Base-by-base conservation (phyloP, 1,139 yeast species). In the Yamadazyma dendronema region DNA sequence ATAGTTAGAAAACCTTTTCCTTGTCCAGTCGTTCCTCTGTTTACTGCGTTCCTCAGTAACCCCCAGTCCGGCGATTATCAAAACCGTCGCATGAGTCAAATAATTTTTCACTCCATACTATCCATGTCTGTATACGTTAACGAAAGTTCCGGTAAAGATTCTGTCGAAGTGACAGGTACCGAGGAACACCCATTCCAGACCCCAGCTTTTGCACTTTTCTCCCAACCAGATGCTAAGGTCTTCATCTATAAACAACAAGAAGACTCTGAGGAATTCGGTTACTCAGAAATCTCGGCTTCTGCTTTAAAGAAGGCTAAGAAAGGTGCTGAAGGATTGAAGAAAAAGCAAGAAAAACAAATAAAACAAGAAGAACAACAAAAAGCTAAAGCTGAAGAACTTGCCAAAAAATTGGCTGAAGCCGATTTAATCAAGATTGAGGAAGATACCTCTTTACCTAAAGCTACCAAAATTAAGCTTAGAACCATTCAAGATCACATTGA, bases 251-350 rank as follows among this genome's bases (percentile, higher is more conserved):
- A 87, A 61, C 79, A 77, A 45, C 69, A 67, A 25, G 84, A 77
- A 38, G 89, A 79, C 21, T 52, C 66, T 10, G 74, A 69, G 41
- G 75, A 72, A 43, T 74, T 60, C 40, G 81, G 62, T 27, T 94
- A 78, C 60, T 76, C 70, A 48, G 92, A 84, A 53, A 89, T 94
- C 54, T 74, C 92, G n/a, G 89, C 96, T 4, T 81, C 95, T 36
- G 97, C 96, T 4, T 70, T 90, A 57, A 94, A 94, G 69, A 92
- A 90, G 67, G 97, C 98, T 53, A 87, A 87, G 65, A 94, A 94
- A 63, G 97, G 96, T 41, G 92, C 86, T 44, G 97, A 90, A 30
- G 92, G 95, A 5, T 69, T 92, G 49, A 87, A 79, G 65, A 92
- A 90, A 70, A 94, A 90, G 66, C 83, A 79, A 35, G 94, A 85